Base-by-base conservation (phyloP, 1,284 basidiomycete genomes). In the Sporisorium graminicola region DNA sequence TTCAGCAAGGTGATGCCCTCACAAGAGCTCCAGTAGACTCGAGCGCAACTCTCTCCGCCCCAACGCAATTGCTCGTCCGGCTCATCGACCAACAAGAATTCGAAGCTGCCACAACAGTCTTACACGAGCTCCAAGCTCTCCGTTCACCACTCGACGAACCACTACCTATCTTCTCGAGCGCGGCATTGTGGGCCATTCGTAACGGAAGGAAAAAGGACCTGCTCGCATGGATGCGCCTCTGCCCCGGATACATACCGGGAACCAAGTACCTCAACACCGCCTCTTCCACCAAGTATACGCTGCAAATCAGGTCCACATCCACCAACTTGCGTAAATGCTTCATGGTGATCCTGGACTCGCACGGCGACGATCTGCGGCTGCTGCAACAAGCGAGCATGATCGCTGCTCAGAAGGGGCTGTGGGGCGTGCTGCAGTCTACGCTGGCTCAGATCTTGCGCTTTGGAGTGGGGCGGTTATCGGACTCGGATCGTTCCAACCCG, bases 211-310 rank as follows among this genome's bases (percentile, higher is more conserved):
- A 61, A 33, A 29, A 62, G 5, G 67, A 74, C 6, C 62, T 66
- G 61, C 64, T 79, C 42, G 22, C 20, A 10, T 79, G 77, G 77
- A 63, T 79, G 60, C 51, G 61, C 8, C 69, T 79, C 22, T 73
- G 68, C n/a, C 77, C 77, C 3, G 51, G 66, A 13, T 59, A 63
- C 40, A 33, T 16, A 8, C 53, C 66, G 7, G 47, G 59, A 5
- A 46, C 46, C 24, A 59, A 42, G 1, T 35, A 51, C 22, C 43
- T 63, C 59, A 46, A 64, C 33, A 60, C 59, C 5, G 35, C 53
- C 8, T 66, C 59, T 24, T 26, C 20, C 10, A 7, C n/a, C 35
- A 31, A 31, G 0, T 27, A 22, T 27, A 8, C 51, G 1, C 33
- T 29, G 10, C 70, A 69, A n/a, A 49, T 24, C 42, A 31, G 58